Evolutionary conservation across 1,284 basidiomycete species (phyloP).

Genomic region (Trametes sp.): DNA sequence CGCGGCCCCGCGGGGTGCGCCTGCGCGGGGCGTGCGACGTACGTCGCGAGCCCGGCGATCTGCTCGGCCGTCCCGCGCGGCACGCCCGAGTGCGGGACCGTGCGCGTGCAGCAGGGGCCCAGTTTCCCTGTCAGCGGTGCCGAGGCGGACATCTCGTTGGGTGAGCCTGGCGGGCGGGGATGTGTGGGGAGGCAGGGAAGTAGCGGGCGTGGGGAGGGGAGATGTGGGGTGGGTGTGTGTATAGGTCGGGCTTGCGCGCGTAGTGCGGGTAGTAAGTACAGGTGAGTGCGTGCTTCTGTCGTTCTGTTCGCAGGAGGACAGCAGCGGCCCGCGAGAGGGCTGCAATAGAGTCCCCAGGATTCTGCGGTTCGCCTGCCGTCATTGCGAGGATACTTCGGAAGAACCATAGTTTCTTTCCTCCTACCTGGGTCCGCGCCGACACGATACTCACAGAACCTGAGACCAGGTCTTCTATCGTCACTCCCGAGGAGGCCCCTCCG

Average conservation of each 20-base stretch:
- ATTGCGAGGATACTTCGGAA: constrained; percentile 10
- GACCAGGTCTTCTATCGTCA: no score
- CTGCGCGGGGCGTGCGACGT: constrained; percentile 53
- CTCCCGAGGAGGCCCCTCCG: no score
- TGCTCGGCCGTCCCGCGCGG: constrained; percentile 51
- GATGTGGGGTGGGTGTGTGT: background rate
- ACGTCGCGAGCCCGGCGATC: constrained; percentile 58
- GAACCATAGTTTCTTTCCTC: background rate
- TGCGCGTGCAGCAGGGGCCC: constrained; percentile 54
- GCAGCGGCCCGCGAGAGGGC: background rate
- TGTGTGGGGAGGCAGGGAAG: background rate
- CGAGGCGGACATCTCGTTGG: background rate
- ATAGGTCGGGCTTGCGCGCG: background rate
- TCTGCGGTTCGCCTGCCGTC: background rate
- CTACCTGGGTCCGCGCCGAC: no score
- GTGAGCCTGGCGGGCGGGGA: background rate
- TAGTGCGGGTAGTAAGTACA: no score
- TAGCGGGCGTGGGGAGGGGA: background rate
- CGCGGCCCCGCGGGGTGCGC: background rate
- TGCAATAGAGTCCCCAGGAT: background rate
- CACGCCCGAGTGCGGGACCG: constrained; percentile 56
- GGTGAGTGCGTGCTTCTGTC: background rate
- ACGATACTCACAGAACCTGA: no score
- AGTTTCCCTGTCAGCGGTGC: constrained; percentile 38
- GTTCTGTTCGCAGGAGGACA: background rate